Conservation (phyloP, 768 basidiomycete species). For the Lactifluus volemus region DNA sequence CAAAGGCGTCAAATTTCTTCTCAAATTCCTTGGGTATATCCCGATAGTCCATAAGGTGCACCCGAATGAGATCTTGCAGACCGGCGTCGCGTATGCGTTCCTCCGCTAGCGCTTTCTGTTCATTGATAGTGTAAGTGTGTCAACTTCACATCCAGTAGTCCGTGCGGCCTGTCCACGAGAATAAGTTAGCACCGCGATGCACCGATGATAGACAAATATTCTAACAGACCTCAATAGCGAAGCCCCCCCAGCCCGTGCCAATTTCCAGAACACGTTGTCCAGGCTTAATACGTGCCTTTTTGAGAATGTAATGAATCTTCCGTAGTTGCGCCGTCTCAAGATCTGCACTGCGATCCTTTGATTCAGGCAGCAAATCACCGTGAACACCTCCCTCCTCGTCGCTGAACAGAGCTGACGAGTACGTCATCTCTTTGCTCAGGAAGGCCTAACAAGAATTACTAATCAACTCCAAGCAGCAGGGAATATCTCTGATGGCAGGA, state of each 20-base stretch:
- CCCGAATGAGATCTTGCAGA: slow-evolving; percentile 59
- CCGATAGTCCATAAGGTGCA: slow-evolving; percentile 87
- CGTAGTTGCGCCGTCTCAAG: slow-evolving; percentile 76
- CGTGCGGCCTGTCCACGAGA: slow-evolving; percentile 45
- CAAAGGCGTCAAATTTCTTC: slow-evolving; percentile 51
- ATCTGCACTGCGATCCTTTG: slow-evolving; percentile 37
- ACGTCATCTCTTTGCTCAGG: slow-evolving; percentile 89
- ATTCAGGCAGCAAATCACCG: slow-evolving; percentile 26
- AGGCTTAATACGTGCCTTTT: slow-evolving; percentile 63
- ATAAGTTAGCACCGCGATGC: background rate
- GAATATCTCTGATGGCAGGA: background rate
- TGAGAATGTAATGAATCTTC: slow-evolving; percentile 77
- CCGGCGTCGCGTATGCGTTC: slow-evolving; percentile 71
- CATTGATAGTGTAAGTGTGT: slow-evolving; percentile 80
- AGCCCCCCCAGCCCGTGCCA: slow-evolving; percentile 89
- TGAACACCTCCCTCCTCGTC: slow-evolving; percentile 75
- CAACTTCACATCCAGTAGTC: slow-evolving; percentile 68
- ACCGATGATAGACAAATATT: background rate
- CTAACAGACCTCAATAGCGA: slow-evolving; percentile 67
- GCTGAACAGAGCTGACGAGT: slow-evolving; percentile 80
- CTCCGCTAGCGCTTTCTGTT: slow-evolving; percentile 83
- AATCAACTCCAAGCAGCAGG: background rate
- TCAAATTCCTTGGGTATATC: slow-evolving; percentile 77
- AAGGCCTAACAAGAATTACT: slow-evolving; percentile 43
- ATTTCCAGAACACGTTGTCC: slow-evolving; percentile 84